Percentiles rank a stretch among this genome's conserved stretches.
These are phyloP conservation scores for Hypoxylon sp. DNA, from an alignment of 2,329 filamentous ascomycete species.

Conservation along the genomic window DNA sequence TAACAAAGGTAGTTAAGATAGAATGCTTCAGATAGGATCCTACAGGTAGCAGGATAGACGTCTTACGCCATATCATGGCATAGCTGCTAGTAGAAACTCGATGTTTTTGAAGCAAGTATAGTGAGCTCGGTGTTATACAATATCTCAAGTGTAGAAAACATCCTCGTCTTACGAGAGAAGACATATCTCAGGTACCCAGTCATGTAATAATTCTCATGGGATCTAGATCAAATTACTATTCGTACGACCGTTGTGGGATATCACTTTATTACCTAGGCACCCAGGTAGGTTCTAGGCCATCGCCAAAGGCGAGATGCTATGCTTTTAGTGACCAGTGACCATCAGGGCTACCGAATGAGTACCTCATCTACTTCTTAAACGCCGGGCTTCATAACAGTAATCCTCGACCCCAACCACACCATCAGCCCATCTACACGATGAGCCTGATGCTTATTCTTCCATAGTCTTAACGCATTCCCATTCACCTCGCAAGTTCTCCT, in stretches of 20 bases:
- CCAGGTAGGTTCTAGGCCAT: constrained; percentile 35
- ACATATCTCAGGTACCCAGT: not conserved
- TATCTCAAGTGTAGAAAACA: not conserved
- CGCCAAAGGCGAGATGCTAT: constrained; percentile 30
- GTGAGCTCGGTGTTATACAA: not conserved
- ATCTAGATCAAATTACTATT: constrained; percentile 33
- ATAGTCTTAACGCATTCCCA: constrained; percentile 99
- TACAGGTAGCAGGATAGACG: not conserved
- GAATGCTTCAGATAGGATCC: not conserved
- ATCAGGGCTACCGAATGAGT: constrained; percentile 32
- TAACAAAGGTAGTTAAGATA: not conserved
- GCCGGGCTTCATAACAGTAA: constrained; percentile 39
- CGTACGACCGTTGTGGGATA: constrained; percentile 37
- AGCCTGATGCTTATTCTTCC: constrained; percentile 76
- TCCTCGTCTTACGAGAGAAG: not conserved
- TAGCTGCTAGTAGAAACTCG: not conserved
- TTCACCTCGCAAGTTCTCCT: constrained; percentile 95
- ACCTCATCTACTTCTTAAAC: constrained; percentile 42
- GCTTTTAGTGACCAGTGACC: constrained; percentile 33
- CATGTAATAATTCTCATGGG: not conserved
- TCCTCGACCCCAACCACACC: constrained; percentile 25
- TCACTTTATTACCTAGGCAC: constrained; percentile 42
- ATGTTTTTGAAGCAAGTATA: not conserved
- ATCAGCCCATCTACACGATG: constrained; percentile 6
- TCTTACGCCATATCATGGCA: no score